Evolutionary conservation across 192 early-diverging fungal genomes (phyloP).

Genomic region (Entomortierella parvispora): DNA sequence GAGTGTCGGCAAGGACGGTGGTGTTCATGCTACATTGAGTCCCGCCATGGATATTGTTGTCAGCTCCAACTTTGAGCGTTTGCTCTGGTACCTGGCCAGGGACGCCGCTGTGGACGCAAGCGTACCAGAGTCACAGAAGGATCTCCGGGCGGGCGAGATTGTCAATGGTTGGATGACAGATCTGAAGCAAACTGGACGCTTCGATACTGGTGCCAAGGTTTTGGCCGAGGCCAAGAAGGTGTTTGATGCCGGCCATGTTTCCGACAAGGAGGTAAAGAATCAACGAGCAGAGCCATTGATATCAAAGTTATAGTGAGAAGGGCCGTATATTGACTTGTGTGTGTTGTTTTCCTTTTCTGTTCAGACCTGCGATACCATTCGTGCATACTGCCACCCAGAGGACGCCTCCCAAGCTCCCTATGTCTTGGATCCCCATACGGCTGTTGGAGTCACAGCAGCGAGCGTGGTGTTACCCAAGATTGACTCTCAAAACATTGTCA

Average conservation of each 20-base stretch:
- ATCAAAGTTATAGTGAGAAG: no score
- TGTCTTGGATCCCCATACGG: constrained; percentile 95
- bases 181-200: constrained; percentile 76
- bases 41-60: constrained; percentile 99
- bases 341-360: constrained; percentile 12
- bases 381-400: constrained; percentile 67
- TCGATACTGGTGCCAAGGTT: constrained; percentile 70
- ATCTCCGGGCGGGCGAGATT: constrained; percentile 63
- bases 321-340: no score
- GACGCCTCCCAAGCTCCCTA: constrained; percentile 64
- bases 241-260: constrained; percentile 80
- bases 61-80: constrained; percentile 97
- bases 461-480: constrained; percentile 56
- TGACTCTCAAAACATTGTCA: constrained; percentile 25
- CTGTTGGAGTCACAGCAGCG: constrained; percentile 91
- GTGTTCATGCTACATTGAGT: constrained; percentile 79
- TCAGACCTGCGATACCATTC: constrained; percentile 81
- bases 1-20: constrained; percentile 61
- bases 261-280: constrained; percentile 64
- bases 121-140: constrained; percentile 52
- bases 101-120: constrained; percentile 59
- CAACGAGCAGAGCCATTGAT: no score
- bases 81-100: constrained; percentile 90
- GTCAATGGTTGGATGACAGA: constrained; percentile 83
- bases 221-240: constrained; percentile 72